Evolutionary conservation across 257 asterid species (phyloP).

Genomic region (Hygrophila difformis): DNA sequence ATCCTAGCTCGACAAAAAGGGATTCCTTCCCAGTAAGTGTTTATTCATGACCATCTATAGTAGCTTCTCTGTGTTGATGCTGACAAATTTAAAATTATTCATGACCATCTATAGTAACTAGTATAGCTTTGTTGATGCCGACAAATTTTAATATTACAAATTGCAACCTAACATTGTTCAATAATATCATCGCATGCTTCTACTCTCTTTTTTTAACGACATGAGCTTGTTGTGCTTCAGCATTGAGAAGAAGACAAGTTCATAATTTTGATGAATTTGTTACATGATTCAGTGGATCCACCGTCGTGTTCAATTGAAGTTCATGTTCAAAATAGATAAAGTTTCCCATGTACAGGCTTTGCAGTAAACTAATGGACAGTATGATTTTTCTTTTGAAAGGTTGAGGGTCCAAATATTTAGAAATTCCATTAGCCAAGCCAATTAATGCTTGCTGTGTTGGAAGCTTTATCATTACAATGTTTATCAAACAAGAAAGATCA

Average conservation of each 20-base stretch:
- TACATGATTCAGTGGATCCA: neutral
- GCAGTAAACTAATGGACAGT: neutral
- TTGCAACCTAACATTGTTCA: neutral
- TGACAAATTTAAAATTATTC: too few relatives aligned
- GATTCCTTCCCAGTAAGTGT: slow-evolving; percentile 1
- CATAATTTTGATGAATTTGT: neutral
- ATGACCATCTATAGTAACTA: too few relatives aligned
- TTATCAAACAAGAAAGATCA: slow-evolving; percentile 1
- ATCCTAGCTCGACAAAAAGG: neutral
- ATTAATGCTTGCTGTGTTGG: neutral
- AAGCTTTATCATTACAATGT: neutral
- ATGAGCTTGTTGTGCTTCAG: neutral
- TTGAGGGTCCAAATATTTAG: too few relatives aligned
- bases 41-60: slow-evolving; percentile 4
- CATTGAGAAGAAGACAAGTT: neutral
- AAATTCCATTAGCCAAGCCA: neutral
- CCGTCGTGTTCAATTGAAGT: neutral
- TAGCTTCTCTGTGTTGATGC: neutral
- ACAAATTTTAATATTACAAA: too few relatives aligned
- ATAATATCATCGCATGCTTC: neutral
- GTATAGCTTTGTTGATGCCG: too few relatives aligned
- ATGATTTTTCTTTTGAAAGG: neutral
- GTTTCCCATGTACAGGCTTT: neutral
- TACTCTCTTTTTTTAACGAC: neutral
- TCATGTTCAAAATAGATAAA: neutral